Evolutionary conservation across 164 flowering plant species (phyloP), one percentile per base, ranked within the genome.

Genomic region (Vitis riparia): DNA sequence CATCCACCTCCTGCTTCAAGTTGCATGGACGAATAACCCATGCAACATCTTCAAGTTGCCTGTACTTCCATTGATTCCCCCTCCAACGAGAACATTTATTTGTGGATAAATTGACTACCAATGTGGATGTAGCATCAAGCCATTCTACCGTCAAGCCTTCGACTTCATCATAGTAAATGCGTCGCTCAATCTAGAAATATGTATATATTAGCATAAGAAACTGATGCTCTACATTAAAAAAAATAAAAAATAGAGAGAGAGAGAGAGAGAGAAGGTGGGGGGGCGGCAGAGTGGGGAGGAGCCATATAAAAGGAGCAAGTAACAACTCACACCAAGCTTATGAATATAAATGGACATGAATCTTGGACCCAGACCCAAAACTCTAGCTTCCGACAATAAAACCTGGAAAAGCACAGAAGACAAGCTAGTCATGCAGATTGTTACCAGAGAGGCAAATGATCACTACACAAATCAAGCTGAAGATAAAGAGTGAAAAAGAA

Each of bases 141-240:
- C 98, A 95, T 72, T 91, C 97, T 8, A 72, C 86, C 6, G 57
- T 70, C 76, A 95, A 75, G 37, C 92, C 94, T 51, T 91, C 95
- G 51, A 95, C 90, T 52, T 93, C 98, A 77, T 90, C 99, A 68
- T 95, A 95, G 71, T 90, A 81, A 74, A 95, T 84, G 66, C 99
- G 85, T 12, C 97, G 85, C 76, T 95, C 98, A 75, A 93, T 86
- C 99, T 93, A 72, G 30, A 72, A 75, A 48, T 63, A 72, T 3
- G 37, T 14, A 66, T 4, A n/a, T 14, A 64, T 60, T 62, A 60
- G 19, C 17, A 68, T 70, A 13, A 58, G 63, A 66, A 12, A 47
- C 62, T 37, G 44, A 68, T 0, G 11, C 3, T 23, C 11, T 12
- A 23, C 13, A 12, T 13, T 59, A 50, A 56, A 37, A 51, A 19